phyloP scores from a whole-genome alignment of 139 green algal species.

The Volvox africanus region DNA sequence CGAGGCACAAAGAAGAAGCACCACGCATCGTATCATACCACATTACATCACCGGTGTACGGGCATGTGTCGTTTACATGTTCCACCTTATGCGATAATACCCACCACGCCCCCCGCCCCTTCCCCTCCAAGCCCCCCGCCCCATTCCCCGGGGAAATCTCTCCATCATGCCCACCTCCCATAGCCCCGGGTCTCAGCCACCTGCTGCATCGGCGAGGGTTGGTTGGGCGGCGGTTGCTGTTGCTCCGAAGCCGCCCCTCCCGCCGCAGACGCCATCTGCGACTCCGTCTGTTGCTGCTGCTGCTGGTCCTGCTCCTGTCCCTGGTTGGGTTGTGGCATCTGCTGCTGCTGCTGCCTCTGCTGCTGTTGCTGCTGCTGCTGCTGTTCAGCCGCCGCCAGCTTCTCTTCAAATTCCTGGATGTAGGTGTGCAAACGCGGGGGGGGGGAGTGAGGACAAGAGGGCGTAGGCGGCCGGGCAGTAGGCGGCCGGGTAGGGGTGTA shows the following conservation, averaged over 20 bases:
- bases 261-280: conserved; percentile 16
- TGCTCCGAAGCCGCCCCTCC: conserved; percentile 9
- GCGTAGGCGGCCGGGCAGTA: too few species aligned
- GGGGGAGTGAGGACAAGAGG: too few species aligned
- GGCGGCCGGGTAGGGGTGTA: too few species aligned
- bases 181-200: background rate
- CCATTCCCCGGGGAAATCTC: background rate
- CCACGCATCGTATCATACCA: too few species aligned
- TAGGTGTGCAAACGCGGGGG: too few species aligned
- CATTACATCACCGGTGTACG: too few species aligned
- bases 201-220: background rate
- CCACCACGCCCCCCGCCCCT: too few species aligned
- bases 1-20: too few species aligned
- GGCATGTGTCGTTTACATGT: too few species aligned
- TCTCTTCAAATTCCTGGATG: conserved; percentile 82
- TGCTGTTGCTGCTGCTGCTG: conserved; percentile 49
- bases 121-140: background rate
- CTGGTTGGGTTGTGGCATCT: background rate
- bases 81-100: too few species aligned
- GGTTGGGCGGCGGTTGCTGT: background rate
- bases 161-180: background rate
- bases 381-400: conserved; percentile 66
- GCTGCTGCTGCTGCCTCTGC: conserved; percentile 47
- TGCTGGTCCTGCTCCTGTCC: conserved; percentile 13
- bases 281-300: background rate